Conservation (phyloP, 495 filamentous ascomycete genomes). For the Daldinia vernicosa region DNA sequence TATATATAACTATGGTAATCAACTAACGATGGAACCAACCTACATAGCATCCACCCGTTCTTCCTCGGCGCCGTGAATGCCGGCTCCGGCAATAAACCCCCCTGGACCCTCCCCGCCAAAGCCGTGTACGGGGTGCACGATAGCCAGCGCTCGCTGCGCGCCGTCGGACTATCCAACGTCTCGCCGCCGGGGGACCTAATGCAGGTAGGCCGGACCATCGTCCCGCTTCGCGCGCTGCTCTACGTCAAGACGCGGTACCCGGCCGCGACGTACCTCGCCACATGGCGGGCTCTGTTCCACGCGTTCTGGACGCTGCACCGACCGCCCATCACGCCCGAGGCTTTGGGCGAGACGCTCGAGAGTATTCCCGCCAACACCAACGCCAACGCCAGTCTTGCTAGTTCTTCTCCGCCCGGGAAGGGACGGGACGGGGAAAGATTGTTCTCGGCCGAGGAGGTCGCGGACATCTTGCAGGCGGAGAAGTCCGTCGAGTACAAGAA, state of each 20-base stretch:
- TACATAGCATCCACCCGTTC: constrained; percentile 69
- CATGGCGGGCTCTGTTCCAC: constrained; percentile 49
- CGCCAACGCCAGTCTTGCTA: not conserved
- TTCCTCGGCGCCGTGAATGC: constrained; percentile 79
- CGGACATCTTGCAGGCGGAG: constrained; percentile 61
- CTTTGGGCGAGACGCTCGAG: constrained; percentile 42
- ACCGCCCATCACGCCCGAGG: constrained; percentile 46
- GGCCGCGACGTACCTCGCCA: constrained; percentile 32
- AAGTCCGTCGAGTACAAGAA: constrained; percentile 65
- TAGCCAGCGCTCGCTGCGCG: constrained; percentile 60
- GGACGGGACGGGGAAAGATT: constrained; percentile 36
- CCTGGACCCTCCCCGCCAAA: constrained; percentile 75
- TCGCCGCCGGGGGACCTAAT: constrained; percentile 53
- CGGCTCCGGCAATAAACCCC: constrained; percentile 75
- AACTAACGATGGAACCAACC: constrained; percentile 4
- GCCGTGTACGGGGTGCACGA: constrained; percentile 65
- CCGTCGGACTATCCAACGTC: constrained; percentile 60
- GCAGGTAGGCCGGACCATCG: constrained; percentile 43
- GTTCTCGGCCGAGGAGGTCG: constrained; percentile 50
- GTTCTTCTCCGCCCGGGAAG: constrained; percentile 37
- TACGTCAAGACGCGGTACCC: constrained; percentile 67
- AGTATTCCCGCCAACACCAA: constrained; percentile 16
- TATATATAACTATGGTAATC: not conserved
- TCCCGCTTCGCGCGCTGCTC: constrained; percentile 71
- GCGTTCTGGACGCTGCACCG: constrained; percentile 49